Evolutionary conservation across 164 flowering plant genomes (phyloP), one percentile per base, ranked within the genome.

Genomic region (Annona squamosa): DNA sequence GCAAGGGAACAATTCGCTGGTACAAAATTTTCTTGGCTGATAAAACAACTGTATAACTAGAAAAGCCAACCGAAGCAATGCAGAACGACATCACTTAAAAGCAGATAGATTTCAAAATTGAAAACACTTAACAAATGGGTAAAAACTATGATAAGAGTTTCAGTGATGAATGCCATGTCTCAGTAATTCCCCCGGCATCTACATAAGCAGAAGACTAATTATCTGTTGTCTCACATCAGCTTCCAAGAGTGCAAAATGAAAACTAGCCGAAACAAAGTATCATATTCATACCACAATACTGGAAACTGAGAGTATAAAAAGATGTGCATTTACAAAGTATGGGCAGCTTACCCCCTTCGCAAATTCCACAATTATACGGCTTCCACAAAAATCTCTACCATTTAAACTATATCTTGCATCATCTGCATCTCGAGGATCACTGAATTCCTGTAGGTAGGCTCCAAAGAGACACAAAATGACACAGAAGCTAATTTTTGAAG

Each of bases 371-470:
- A 86, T 75, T 17, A 94, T 83, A 19, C 95, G 94, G 72, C 94
- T 89, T 69, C 98, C 97, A 80, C 67, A 78, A 71, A 82, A 63
- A 5, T 79, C 80, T 6, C 84, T 71, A 44, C 82, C 82, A 79
- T 82, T 75, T 65, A 82, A 71, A 63, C 78, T 75, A 68, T 82
- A 75, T 66, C 80, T 85, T 75, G 98, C 98, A 87, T 94, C 97
- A 79, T 94, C 98, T 46, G 98, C 98, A 90, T 94, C 98, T 41
- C 98, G 88, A 4, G 92, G 89, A 79, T 93, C 97, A 77, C 96
- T 89, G 68, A 92, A 92, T 76, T 92, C 97, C 97, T 91, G 86
- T 66, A 45, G 56, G 9, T 44, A 75, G 56, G 9, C 13, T 1
- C 37, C 16, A 66, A 74, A 6, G 46, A 41, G 68, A 19, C 70